Evolutionary conservation across 306 rosid species (phyloP), one percentile per base, ranked within the genome.

Genomic region (Trifolium pratense): DNA sequence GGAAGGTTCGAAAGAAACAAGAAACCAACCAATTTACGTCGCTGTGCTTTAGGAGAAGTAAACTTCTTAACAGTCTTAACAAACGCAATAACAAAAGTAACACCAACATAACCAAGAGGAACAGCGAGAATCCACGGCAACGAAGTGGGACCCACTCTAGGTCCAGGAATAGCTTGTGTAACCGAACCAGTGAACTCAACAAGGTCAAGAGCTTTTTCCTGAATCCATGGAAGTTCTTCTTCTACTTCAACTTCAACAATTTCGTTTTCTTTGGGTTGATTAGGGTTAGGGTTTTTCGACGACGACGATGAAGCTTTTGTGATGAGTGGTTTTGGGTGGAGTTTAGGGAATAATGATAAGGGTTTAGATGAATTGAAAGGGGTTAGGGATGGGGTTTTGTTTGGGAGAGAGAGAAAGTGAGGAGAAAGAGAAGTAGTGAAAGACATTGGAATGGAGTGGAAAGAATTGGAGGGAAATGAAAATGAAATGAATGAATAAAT

Each of bases 111-210:
- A 5, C 89, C 91, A 4, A 93, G 84, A 77, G 97, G 97, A 49
- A 93, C 45, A 25, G 97, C 97, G 14, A 91, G 92, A 76, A 93
- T 86, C 98, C 96, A 93, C 59, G 97, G 98, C 45, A 93, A 82
- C 2, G 94, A 84, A 70, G 89, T 93, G 76, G 88, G 68, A 23
- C 98, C 96, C 29, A 93, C 98, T 79, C 96, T 77, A 1, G 98
- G 98, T 0, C 98, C 98, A 11, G 97, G 97, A 83, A 93, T 73
- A 16, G 97, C 91, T 68, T 88, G 98, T 9, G 98, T 86, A 17
- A 91, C 96, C 0, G 98, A 86, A 31, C 98, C 98, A 0, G 98
- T 88, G 89, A 91, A 93, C 77, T 93, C 98, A 32, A 93, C 97
- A 0, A 93, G 55, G 89, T 93, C 98, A 76, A 91, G 57, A 45